Percentiles rank a stretch among this genome's conserved stretches.
These are phyloP conservation scores for Thraustochytrium aureum DNA, from an alignment of 352 stramenopile genomes.

Conservation along the genomic window DNA sequence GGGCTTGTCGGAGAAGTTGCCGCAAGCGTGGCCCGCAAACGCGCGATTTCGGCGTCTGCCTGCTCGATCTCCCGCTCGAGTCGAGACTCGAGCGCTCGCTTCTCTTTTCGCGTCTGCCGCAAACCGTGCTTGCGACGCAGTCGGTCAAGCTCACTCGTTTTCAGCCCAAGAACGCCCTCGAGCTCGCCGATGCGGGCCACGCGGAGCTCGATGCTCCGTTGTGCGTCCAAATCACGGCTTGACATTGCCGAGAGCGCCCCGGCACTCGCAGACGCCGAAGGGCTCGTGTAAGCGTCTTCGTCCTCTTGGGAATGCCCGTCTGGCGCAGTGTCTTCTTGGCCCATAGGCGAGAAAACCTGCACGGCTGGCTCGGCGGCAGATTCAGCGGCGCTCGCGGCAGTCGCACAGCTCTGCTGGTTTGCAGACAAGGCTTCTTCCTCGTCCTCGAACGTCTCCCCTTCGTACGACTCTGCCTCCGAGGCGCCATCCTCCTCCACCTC, in stretches of 20 bases:
- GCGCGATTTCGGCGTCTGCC: slow-evolving; percentile 6
- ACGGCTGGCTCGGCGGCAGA: too few relatives aligned
- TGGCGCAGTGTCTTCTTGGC: too few relatives aligned
- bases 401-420: too few relatives aligned
- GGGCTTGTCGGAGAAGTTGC: too few relatives aligned
- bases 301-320: too few relatives aligned
- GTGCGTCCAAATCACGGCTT: neutral
- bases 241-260: neutral
- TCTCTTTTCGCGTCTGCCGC: slow-evolving; percentile 4
- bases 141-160: neutral
- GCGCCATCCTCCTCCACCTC: neutral
- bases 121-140: slow-evolving; percentile 22
- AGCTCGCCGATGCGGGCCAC: neutral
- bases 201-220: slow-evolving; percentile 15
- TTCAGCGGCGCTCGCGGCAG: too few relatives aligned
- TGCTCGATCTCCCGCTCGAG: slow-evolving; percentile 19
- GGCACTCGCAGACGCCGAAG: too few relatives aligned
- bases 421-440: too few relatives aligned
- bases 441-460: slow-evolving; percentile 37
- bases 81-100: neutral
- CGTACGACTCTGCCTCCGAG: neutral
- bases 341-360: too few relatives aligned
- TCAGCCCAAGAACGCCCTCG: neutral
- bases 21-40: neutral
- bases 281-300: too few relatives aligned